These are phyloP conservation scores for Cephalotrichum gorgonifer DNA, from an alignment of 2,329 filamentous ascomycete species.

Conservation along the genomic window DNA sequence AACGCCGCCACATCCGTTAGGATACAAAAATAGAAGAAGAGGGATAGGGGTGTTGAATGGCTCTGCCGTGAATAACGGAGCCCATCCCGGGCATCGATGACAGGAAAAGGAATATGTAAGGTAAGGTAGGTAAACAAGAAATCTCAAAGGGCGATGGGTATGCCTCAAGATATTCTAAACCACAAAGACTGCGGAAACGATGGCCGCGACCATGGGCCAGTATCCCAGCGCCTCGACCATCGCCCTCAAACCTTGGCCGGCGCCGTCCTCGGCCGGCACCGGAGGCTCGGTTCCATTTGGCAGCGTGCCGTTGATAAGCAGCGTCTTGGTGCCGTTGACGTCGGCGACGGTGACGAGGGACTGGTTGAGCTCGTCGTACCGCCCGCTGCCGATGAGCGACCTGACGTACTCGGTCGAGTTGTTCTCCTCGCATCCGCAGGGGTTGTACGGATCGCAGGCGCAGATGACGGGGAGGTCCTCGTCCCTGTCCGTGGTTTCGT, in stretches of 20 bases:
- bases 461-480: slow-evolving; percentile 25
- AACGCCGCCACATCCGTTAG: too few relatives aligned
- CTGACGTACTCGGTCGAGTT: slow-evolving; percentile 47
- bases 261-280: slow-evolving; percentile 25
- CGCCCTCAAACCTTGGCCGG: slow-evolving; percentile 14
- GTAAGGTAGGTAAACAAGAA: background rate
- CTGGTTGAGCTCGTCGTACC: slow-evolving; percentile 48
- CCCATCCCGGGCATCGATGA: background rate
- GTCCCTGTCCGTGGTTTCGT: slow-evolving; percentile 31
- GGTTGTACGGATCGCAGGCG: slow-evolving; percentile 38
- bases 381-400: slow-evolving; percentile 55
- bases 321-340: slow-evolving; percentile 48
- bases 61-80: too few relatives aligned
- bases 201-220: slow-evolving; percentile 37
- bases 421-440: slow-evolving; percentile 62
- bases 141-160: background rate
- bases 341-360: slow-evolving; percentile 48
- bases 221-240: slow-evolving; percentile 30
- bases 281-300: slow-evolving; percentile 53
- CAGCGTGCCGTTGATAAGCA: slow-evolving; percentile 68
- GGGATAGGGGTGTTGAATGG: too few relatives aligned
- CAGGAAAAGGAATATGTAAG: background rate
- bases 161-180: slow-evolving; percentile 16
- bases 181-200: slow-evolving; percentile 32
- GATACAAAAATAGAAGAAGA: too few relatives aligned